A percentile compares a stretch with the other conserved stretches of the same genome.
Conservation (phyloP, 2,329 filamentous ascomycete species). For the Bipolaris zeicola region DNA sequence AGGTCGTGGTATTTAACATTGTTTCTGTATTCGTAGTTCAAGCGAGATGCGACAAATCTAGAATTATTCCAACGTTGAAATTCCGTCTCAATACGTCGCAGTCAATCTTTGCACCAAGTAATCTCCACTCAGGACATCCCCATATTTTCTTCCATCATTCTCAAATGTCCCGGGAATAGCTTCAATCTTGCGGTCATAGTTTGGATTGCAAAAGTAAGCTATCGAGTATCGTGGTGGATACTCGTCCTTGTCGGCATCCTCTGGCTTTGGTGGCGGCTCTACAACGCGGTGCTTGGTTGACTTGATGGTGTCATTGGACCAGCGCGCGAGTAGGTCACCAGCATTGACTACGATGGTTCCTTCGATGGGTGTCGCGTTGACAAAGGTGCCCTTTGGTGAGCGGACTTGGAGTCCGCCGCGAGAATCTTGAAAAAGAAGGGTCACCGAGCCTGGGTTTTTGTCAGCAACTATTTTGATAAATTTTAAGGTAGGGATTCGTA, state of each 20-base stretch:
- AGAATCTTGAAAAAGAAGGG: slow-evolving; percentile 57
- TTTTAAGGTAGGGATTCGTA: slow-evolving; percentile 7
- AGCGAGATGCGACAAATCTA: too few species aligned
- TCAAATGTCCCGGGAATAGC: slow-evolving; percentile 79
- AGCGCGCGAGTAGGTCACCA: slow-evolving; percentile 81
- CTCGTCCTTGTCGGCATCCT: slow-evolving; percentile 55
- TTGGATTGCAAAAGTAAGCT: slow-evolving; percentile 92
- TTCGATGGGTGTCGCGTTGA: slow-evolving; percentile 81
- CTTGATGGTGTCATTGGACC: slow-evolving; percentile 91
- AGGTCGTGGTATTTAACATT: not conserved
- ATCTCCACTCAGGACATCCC: slow-evolving; percentile 75
- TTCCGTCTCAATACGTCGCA: slow-evolving; percentile 62
- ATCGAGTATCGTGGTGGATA: slow-evolving; percentile 83
- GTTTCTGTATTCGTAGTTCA: too few species aligned
- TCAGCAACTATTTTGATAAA: slow-evolving; percentile 4
- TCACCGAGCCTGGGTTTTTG: slow-evolving; percentile 44
- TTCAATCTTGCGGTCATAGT: slow-evolving; percentile 76
- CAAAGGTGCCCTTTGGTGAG: slow-evolving; percentile 75
- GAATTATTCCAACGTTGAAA: too few species aligned
- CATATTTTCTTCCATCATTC: slow-evolving; percentile 76
- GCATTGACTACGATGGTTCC: slow-evolving; percentile 88
- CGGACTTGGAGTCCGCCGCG: slow-evolving; percentile 66
- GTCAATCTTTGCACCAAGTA: slow-evolving; percentile 80
- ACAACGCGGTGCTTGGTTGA: slow-evolving; percentile 90
- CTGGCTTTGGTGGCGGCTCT: slow-evolving; percentile 67